Conservation (phyloP, 345 rosid species). For the Lagerstroemia speciosa region DNA sequence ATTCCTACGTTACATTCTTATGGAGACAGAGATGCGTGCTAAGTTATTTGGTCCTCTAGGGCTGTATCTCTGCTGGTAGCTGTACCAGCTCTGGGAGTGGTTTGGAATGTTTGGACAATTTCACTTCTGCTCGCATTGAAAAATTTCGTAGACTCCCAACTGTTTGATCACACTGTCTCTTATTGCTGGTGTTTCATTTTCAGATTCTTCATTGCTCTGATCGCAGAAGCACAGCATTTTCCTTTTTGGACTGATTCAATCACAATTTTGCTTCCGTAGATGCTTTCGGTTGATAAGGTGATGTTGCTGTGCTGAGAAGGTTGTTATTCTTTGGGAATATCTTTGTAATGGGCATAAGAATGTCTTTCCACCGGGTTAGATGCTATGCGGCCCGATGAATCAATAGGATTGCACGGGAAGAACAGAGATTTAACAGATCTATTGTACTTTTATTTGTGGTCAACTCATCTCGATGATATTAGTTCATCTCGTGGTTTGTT, state of each 20-base stretch:
- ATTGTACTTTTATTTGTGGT: neutral
- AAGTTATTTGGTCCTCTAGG: neutral
- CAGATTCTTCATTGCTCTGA: neutral
- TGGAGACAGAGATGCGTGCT: neutral
- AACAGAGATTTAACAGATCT: no score
- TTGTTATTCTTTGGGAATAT: neutral
- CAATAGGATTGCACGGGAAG: neutral
- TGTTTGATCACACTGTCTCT: neutral
- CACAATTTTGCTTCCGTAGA: neutral
- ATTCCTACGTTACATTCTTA: neutral
- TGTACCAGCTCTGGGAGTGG: neutral
- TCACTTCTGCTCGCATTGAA: neutral
- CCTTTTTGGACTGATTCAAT: neutral
- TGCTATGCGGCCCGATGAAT: no score
- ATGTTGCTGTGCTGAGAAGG: neutral
- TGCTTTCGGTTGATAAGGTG: neutral
- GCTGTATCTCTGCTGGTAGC: neutral
- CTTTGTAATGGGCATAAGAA: neutral
- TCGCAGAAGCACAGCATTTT: neutral
- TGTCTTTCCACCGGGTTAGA: no score
- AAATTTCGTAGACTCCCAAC: neutral
- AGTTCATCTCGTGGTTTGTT: conserved; percentile 8
- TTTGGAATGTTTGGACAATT: neutral
- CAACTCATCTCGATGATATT: neutral
- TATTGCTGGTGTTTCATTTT: neutral